Evolutionary conservation across 169 alveolate species (phyloP).

Genomic region (Besnoitia besnoiti): DNA sequence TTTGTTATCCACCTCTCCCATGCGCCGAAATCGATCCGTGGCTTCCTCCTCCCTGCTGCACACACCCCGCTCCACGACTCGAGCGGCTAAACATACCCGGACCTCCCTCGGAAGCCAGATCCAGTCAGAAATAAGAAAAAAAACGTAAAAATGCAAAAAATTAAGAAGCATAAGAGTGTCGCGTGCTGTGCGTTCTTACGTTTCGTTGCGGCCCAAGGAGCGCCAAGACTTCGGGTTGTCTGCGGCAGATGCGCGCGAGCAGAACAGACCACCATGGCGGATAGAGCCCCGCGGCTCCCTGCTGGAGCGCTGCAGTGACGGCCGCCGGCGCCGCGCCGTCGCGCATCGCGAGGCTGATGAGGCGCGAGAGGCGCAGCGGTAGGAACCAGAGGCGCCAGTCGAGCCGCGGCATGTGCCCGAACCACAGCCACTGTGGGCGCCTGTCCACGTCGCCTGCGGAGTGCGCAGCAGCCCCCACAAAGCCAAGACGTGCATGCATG

Average conservation of each 20-base stretch:
- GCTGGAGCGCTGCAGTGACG: conserved; percentile 17
- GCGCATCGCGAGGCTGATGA: conserved; percentile 16
- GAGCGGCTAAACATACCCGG: no score
- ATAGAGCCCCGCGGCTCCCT: not conserved
- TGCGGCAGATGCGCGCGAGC: not conserved
- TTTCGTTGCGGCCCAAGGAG: conserved; percentile 46
- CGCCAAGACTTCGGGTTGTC: conserved; percentile 50
- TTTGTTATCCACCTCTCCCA: no score
- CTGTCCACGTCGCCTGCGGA: conserved; percentile 46
- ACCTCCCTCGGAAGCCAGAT: no score
- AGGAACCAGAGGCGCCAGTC: conserved; percentile 69
- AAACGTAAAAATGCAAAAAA: no score
- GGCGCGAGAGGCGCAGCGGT: conserved; percentile 53
- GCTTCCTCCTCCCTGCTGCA: no score
- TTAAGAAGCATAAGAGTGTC: no score
- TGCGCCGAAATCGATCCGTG: no score
- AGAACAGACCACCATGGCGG: conserved; percentile 47
- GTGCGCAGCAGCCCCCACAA: not conserved
- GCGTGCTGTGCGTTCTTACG: no score
- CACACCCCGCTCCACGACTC: no score
- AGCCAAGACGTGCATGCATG: not conserved
- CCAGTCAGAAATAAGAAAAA: no score
- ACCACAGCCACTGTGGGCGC: conserved; percentile 49
- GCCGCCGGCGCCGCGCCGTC: conserved; percentile 17
- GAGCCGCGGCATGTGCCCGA: conserved; percentile 66